Evolutionary conservation across 2,329 filamentous ascomycete genomes (phyloP), one percentile per base, ranked within the genome.

Genomic region (Botrytis deweyae): DNA sequence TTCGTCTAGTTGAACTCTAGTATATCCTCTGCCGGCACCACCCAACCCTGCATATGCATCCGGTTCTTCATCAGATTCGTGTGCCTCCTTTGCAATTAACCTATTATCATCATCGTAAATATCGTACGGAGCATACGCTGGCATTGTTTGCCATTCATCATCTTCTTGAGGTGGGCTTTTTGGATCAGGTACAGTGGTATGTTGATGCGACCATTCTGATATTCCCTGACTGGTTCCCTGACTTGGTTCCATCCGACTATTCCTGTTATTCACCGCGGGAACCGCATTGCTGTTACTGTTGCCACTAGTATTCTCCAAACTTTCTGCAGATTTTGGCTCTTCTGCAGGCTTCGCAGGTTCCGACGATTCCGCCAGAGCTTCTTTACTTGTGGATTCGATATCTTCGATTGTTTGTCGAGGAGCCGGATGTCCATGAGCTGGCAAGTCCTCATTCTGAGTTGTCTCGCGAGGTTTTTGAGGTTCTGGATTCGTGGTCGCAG

Each of bases 41-140:
- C 95, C 95, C 0, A 97, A 87, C 22, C 91, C 91, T 36, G 86
- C 88, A 79, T 97, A 97, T 61, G 88, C 90, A 75, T 91, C 88
- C 52, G 86, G 80, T n/a, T 88, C 87, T 72, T 91, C 91, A 66
- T 94, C 91, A 44, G 88, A 88, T 74, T 92, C 89, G 58, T 88
- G 86, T 74, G 92, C 91, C 78, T 97, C 95, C 76, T 89, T 91
- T 20, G 96, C 96, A 76, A 99, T 87, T 42, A 99, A 87, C 77
- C 89, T 93, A 78, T 97, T 93, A 81, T 97, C 91, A 79, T 99
- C 96, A 81, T 99, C 94, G 82, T 98, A 99, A 77, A 97, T 92
- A 83, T 98, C 95, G 81, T 96, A 97, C 55, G 92, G 92, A 12
- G 95, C 96, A 80, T 95, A 94, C 1, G 96, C 90, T 2, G 95